Conservation (phyloP, 345 rosid species). For the Hibiscus trionum region DNA sequence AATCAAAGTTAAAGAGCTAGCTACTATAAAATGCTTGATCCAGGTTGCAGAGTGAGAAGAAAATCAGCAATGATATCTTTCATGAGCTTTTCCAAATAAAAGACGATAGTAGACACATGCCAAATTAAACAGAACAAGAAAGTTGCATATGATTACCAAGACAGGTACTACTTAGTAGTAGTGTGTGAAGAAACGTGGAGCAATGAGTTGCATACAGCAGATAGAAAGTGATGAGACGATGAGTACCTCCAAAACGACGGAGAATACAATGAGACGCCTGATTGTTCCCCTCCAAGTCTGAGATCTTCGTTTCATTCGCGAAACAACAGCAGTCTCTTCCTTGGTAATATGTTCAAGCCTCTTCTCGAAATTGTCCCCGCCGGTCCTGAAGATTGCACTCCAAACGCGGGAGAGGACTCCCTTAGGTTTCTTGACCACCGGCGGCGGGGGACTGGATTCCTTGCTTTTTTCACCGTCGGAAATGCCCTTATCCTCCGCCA, state of each 20-base stretch:
- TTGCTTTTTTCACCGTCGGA: slow-evolving; percentile 24
- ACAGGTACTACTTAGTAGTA: too few species aligned
- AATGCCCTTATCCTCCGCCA: slow-evolving; percentile 33
- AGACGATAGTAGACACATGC: not conserved
- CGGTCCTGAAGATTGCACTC: slow-evolving; percentile 49
- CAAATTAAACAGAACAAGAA: not conserved
- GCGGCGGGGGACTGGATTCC: slow-evolving; percentile 18
- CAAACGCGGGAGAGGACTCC: slow-evolving; percentile 73
- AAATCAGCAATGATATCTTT: not conserved
- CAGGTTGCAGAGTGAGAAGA: not conserved
- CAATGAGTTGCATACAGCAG: not conserved
- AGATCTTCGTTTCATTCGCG: slow-evolving; percentile 63
- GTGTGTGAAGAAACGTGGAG: not conserved
- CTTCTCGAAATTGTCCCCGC: slow-evolving; percentile 86
- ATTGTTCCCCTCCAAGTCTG: slow-evolving; percentile 52
- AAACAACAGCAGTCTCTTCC: slow-evolving; percentile 71
- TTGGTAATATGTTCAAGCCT: slow-evolving; percentile 63
- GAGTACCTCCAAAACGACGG: slow-evolving; percentile 61
- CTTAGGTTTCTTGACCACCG: slow-evolving; percentile 30
- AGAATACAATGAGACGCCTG: slow-evolving; percentile 57
- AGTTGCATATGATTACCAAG: too few species aligned
- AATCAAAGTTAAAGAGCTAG: too few species aligned
- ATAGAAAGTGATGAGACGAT: slow-evolving; percentile 1
- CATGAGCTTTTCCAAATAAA: not conserved
- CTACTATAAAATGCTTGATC: not conserved